Conservation (phyloP, 768 basidiomycete genomes). For the Cystofilobasidium bisporidii region DNA sequence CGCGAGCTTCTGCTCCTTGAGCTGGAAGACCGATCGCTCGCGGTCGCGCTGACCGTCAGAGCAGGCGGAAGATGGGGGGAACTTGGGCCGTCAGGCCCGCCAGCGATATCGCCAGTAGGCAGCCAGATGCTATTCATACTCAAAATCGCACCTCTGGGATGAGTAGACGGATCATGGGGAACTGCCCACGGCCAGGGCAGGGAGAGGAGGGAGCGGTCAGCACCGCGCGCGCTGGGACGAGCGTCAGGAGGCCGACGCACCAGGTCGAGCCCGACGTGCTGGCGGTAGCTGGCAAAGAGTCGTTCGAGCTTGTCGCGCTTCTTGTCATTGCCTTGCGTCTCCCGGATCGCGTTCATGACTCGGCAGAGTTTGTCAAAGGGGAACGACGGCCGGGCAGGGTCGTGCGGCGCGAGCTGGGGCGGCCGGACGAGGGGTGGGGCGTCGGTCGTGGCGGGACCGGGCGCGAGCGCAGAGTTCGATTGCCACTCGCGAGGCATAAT, state of each 20-base stretch:
- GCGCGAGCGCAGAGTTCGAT: background rate
- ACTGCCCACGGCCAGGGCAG: slow-evolving; percentile 36
- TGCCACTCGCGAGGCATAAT: background rate
- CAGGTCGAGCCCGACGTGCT: slow-evolving; percentile 73
- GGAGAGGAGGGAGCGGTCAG: background rate
- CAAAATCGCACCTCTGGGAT: slow-evolving; percentile 62
- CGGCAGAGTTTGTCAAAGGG: slow-evolving; percentile 51
- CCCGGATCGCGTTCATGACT: slow-evolving; percentile 51
- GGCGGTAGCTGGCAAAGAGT: slow-evolving; percentile 78
- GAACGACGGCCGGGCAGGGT: slow-evolving; percentile 30
- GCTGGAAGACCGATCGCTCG: slow-evolving; percentile 80
- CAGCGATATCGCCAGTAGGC: no score
- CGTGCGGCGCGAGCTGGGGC: slow-evolving; percentile 29
- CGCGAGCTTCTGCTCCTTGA: slow-evolving; percentile 90
- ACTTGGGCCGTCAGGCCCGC: no score
- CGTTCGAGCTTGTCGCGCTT: slow-evolving; percentile 57
- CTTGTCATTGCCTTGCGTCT: slow-evolving; percentile 63
- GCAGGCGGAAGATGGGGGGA: background rate
- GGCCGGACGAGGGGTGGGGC: slow-evolving; percentile 27
- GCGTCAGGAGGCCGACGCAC: slow-evolving; percentile 4
- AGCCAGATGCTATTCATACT: no score
- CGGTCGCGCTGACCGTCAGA: slow-evolving; percentile 64
- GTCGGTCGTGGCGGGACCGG: background rate
- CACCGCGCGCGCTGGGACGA: background rate
- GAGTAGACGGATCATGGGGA: slow-evolving; percentile 76